Base-by-base conservation (phyloP, 768 basidiomycete genomes). In the Tylopilus vinaceipallidus region DNA sequence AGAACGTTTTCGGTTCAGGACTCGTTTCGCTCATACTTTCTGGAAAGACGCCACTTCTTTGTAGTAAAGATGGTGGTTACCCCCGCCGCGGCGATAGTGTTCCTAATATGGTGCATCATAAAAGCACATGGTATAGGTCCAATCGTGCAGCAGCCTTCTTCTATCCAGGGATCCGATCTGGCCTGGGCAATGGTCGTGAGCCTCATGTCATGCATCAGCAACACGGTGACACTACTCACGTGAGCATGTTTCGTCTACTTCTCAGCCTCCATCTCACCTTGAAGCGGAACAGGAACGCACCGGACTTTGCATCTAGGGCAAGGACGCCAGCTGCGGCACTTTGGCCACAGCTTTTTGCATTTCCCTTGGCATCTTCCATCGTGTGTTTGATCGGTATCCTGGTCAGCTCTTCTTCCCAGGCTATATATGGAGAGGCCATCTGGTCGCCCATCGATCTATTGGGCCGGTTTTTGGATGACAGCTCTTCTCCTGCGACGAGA, bases 321-420 rank as follows among this genome's bases (percentile, higher is more conserved):
- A 74, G 67, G 57, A 76, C 69, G 12, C 80, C 83, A 7, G 68
- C 74, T 7, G 83, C 81, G 20, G 83, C 83, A 3, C 65, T 83
- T 34, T 75, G 73, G 55, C 82, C 87, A 24, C 88, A 91, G 65
- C 70, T 88, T 14, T 67, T 89, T 52, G 76, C 88, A 0, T 77
- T 90, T 26, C 89, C 90, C 0, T 51, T 91, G 45, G 78, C 81
- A 2, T 90, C 89, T 69, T 82, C 82, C 22, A 63, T 90, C 45
- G 83, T 88, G 58, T 83, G 82, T 59, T 85, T 92, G 68, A 73
- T 92, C 52, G 88, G 88, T 2, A 88, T 93, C 64, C 81, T 90
- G 44, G 88, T 93, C 54, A 83, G 83, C 48, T 90, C 88, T 1
- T 85, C 86, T 17, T 86, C 85, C 17, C 74, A 82, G 54, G 76